Conservation (phyloP, 495 filamentous ascomycete genomes). For the Daldinia decipiens region DNA sequence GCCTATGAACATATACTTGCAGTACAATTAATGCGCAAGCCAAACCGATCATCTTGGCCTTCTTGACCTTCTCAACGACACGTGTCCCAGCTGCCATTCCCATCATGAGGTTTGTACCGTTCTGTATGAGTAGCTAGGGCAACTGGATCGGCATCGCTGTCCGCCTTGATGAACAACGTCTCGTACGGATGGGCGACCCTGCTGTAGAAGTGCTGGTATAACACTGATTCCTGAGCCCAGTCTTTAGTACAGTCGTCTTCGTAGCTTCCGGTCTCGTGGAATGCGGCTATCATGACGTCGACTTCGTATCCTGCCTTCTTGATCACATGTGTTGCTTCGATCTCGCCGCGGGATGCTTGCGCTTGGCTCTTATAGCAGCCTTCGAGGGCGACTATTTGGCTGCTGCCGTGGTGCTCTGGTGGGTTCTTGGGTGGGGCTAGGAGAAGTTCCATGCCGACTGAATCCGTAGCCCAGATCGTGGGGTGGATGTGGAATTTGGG, state of each 20-base stretch:
- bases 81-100: constrained; percentile 40
- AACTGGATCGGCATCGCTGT: constrained; percentile 35
- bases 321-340: constrained; percentile 45
- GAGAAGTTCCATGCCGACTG: constrained; percentile 45
- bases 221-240: constrained; percentile 25
- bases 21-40: not conserved
- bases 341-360: constrained; percentile 41
- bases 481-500: constrained; percentile 48
- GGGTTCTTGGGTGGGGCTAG: constrained; percentile 40
- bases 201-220: constrained; percentile 32
- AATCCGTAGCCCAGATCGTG: constrained; percentile 54
- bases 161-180: constrained; percentile 49
- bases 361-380: constrained; percentile 33
- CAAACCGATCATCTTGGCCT: not conserved
- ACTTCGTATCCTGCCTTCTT: constrained; percentile 46
- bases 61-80: constrained; percentile 20
- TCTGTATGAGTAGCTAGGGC: constrained; percentile 39
- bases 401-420: not conserved
- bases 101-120: constrained; percentile 26
- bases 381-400: constrained; percentile 23
- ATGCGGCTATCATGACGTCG: constrained; percentile 47
- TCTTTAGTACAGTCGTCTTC: constrained; percentile 17
- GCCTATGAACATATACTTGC: not conserved
- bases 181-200: constrained; percentile 49
- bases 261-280: constrained; percentile 23